Evolutionary conservation across 345 rosid genomes (phyloP).

Genomic region (Rhodamnia argentea): DNA sequence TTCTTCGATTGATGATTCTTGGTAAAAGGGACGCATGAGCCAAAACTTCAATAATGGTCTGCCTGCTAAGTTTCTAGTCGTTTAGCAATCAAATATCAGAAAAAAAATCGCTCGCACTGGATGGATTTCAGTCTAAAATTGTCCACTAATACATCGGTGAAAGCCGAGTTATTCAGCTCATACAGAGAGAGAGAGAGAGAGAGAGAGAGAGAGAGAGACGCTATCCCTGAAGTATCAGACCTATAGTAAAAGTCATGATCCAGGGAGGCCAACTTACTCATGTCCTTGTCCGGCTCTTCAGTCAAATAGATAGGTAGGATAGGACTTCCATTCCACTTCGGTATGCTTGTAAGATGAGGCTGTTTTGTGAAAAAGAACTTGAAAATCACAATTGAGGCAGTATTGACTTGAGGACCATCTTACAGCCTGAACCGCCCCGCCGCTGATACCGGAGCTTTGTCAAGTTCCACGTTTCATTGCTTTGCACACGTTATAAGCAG

Average conservation of each 20-base stretch:
- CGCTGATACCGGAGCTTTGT: fast-evolving
- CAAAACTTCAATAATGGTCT: background rate
- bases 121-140: too few relatives aligned
- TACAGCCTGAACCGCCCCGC: background rate
- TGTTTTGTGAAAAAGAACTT: background rate
- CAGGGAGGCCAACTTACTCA: background rate
- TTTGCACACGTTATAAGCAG: background rate
- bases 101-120: background rate
- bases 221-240: background rate
- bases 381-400: background rate
- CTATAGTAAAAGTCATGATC: background rate
- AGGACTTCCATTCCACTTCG: background rate
- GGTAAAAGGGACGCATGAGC: background rate
- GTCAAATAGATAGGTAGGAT: background rate
- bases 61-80: background rate
- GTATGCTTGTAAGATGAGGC: background rate
- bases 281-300: background rate
- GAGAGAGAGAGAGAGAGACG: fast-evolving
- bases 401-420: background rate
- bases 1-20: background rate
- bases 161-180: background rate
- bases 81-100: background rate
- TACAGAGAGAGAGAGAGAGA: fast-evolving
- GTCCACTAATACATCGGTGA: background rate
- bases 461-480: background rate